These are phyloP conservation scores for Camptophora hylomeconis DNA, from an alignment of 2,329 filamentous ascomycete species.

Conservation along the genomic window DNA sequence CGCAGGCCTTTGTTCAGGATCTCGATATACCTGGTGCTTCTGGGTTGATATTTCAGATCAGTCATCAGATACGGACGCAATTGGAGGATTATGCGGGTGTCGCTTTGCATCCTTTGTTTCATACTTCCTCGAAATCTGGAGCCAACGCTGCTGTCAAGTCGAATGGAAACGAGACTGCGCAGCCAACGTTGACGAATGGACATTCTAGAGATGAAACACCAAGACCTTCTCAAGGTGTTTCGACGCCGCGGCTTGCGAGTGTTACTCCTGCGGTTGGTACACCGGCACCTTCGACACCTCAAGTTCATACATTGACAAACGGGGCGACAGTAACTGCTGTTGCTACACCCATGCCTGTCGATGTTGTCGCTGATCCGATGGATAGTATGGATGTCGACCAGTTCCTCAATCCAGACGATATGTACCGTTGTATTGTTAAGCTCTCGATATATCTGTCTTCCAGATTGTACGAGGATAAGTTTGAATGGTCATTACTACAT, in stretches of 20 bases:
- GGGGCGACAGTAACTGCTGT: slow-evolving; percentile 49
- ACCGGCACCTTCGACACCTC: slow-evolving; percentile 33
- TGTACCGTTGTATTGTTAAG: slow-evolving; percentile 83
- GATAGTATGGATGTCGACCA: slow-evolving; percentile 35
- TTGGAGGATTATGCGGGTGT: slow-evolving; percentile 93
- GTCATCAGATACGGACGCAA: slow-evolving; percentile 86
- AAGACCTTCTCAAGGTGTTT: slow-evolving; percentile 21
- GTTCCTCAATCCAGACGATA: slow-evolving; percentile 79
- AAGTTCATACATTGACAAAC: slow-evolving; percentile 28
- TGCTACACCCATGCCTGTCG: slow-evolving; percentile 45
- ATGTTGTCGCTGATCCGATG: slow-evolving; percentile 8
- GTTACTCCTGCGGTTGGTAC: slow-evolving; percentile 13
- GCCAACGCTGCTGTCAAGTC: slow-evolving; percentile 2
- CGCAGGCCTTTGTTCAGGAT: slow-evolving; percentile 79
- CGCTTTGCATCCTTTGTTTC: slow-evolving; percentile 83
- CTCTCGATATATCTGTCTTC: slow-evolving; percentile 87
- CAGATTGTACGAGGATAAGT: slow-evolving; percentile 88
- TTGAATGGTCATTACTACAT: slow-evolving; percentile 92
- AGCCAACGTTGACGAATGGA: slow-evolving; percentile 23
- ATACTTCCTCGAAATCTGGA: slow-evolving; percentile 26
- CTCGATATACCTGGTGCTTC: slow-evolving; percentile 73
- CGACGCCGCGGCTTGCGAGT: slow-evolving; percentile 14
- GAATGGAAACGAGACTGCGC: slow-evolving; percentile 1
- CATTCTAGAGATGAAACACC: slow-evolving; percentile 39
- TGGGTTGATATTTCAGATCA: slow-evolving; percentile 63